phyloP scores from a whole-genome alignment of 2,329 filamentous ascomycete genomes.

The Ploettnerulaceae sp. region DNA sequence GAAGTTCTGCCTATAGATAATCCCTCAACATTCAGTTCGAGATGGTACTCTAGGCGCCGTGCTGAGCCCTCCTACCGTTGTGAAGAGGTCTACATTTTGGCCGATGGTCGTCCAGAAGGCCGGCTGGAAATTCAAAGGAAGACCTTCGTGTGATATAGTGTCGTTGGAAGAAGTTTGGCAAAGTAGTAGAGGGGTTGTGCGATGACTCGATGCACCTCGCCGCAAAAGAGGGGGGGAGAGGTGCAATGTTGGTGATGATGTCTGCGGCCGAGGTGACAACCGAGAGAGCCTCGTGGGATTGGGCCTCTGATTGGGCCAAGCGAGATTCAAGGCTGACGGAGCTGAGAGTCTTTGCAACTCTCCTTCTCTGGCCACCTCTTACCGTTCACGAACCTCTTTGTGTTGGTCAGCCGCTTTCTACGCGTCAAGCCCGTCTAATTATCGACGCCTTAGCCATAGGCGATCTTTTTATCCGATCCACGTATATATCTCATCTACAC shows the following conservation, averaged over 20 bases:
- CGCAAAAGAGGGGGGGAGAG: conserved; percentile 8
- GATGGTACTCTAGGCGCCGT: conserved; percentile 18
- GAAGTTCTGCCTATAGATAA: conserved; percentile 23
- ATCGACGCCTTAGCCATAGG: not conserved
- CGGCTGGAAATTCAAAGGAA: conserved; percentile 21
- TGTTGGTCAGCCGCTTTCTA: not conserved
- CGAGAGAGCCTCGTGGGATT: conserved; percentile 12
- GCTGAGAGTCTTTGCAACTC: not conserved
- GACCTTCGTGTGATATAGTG: conserved; percentile 16
- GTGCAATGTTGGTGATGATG: conserved; percentile 4
- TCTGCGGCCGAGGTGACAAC: not conserved
- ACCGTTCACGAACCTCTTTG: not conserved
- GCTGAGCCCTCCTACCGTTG: conserved; percentile 14
- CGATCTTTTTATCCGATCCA: not conserved
- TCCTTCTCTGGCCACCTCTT: not conserved
- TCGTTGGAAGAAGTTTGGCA: conserved; percentile 7
- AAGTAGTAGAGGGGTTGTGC: conserved; percentile 1
- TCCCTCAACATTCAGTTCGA: conserved; percentile 21
- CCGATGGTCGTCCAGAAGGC: conserved; percentile 20
- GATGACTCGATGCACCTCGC: conserved; percentile 14
- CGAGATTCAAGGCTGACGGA: conserved; percentile 10
- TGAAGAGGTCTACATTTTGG: conserved; percentile 18
- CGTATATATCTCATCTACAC: not conserved
- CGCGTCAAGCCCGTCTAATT: not conserved
- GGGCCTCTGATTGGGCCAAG: conserved; percentile 4